phyloP scores from a whole-genome alignment of 2,329 filamentous ascomycete species.

The Arthroderma sp. region DNA sequence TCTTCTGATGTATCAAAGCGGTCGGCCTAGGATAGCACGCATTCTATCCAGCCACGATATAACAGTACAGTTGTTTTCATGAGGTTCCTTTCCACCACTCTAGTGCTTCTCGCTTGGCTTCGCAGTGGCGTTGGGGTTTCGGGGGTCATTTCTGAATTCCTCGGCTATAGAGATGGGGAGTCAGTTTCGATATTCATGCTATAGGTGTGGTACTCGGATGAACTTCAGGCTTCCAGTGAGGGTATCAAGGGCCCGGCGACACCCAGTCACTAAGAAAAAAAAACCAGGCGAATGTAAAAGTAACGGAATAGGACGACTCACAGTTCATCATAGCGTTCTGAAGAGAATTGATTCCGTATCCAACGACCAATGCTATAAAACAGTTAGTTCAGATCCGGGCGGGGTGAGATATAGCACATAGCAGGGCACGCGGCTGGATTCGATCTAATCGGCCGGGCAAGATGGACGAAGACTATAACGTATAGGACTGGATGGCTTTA shows the following conservation, averaged over 20 bases:
- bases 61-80: slow-evolving; percentile 4
- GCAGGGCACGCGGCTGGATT: not conserved
- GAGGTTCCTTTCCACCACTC: slow-evolving; percentile 10
- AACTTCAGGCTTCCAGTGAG: not conserved
- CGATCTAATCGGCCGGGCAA: not conserved
- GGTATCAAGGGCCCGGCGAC: not conserved
- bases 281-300: not conserved
- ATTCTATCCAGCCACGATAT: not conserved
- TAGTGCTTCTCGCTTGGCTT: slow-evolving; percentile 26
- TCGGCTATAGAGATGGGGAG: slow-evolving; percentile 48
- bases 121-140: slow-evolving; percentile 47
- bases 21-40: not conserved
- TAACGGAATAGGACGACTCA: slow-evolving; percentile 38
- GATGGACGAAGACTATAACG: not conserved
- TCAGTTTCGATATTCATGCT: not conserved
- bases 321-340: slow-evolving; percentile 65
- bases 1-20: slow-evolving; percentile 5
- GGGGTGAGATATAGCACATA: slow-evolving; percentile 4
- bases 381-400: not conserved
- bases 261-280: not conserved
- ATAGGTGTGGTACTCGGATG: not conserved
- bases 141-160: slow-evolving; percentile 94
- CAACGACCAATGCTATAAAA: slow-evolving; percentile 56
- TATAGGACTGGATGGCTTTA: slow-evolving; percentile 3
- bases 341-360: slow-evolving; percentile 81